Evolutionary conservation across 352 stramenopile genomes (phyloP).

Genomic region (Phytophthora lateralis): DNA sequence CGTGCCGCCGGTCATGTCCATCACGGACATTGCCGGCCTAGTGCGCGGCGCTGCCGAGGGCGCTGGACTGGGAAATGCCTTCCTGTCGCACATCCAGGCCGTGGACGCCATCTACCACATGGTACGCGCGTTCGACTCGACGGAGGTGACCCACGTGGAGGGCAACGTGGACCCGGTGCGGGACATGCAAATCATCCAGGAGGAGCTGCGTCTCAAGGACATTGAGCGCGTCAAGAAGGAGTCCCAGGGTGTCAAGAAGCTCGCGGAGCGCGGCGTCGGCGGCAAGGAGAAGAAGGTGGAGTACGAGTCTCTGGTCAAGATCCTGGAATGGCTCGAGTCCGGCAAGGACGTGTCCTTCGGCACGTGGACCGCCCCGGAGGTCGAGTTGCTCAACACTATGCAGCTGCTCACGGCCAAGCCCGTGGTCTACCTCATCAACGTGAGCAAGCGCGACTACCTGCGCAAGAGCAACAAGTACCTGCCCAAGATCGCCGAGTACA

Average conservation of each 20-base stretch:
- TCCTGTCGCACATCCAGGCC: constrained; percentile 99
- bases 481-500: constrained; percentile 96
- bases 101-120: constrained; percentile 99
- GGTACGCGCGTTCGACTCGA: constrained; percentile 97
- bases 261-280: constrained; percentile 86
- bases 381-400: constrained; percentile 92
- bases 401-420: constrained; percentile 95
- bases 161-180: constrained; percentile 98
- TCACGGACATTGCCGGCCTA: constrained; percentile 99
- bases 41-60: constrained; percentile 97
- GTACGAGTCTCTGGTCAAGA: constrained; percentile 87
- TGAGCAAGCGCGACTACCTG: constrained; percentile 99
- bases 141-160: constrained; percentile 99
- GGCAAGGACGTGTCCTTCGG: constrained; percentile 93
- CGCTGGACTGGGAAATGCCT: constrained; percentile 98
- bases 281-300: constrained; percentile 97
- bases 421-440: constrained; percentile 99
- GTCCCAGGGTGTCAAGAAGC: constrained; percentile 82
- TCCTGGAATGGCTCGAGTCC: constrained; percentile 80
- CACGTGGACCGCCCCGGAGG: constrained; percentile 86
- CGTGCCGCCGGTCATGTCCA: constrained; percentile 96
- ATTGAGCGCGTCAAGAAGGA: constrained; percentile 89
- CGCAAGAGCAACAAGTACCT: constrained; percentile 98
- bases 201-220: constrained; percentile 98
- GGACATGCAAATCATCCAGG: constrained; percentile 99